Conservation (phyloP, 805 yeast species). For the Hanseniaspora opuntiae region DNA sequence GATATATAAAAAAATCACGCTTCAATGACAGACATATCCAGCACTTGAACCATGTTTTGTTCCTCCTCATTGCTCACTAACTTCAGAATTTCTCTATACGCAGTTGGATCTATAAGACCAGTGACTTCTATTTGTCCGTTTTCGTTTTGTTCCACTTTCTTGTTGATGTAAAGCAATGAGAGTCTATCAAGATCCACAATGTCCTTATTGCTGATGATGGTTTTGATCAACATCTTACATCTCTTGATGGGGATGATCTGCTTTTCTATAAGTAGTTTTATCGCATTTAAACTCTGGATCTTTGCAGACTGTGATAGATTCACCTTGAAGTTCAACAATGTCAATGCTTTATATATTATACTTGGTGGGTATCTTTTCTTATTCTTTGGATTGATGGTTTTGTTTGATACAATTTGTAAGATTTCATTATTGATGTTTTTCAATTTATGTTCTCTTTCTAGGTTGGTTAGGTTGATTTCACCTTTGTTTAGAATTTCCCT, state of each 20-base stretch:
- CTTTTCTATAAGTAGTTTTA: constrained; percentile 55
- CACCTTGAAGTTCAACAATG: constrained; percentile 65
- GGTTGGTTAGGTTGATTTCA: constrained; percentile 86
- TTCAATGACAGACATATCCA: constrained; percentile 78
- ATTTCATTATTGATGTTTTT: constrained; percentile 70
- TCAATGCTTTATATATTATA: constrained; percentile 77
- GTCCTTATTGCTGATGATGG: constrained; percentile 41
- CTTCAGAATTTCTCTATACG: constrained; percentile 57
- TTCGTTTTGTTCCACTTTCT: constrained; percentile 33
- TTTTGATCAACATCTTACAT: constrained; percentile 78
- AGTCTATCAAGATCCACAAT: constrained; percentile 30
- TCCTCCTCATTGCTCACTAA: constrained; percentile 38
- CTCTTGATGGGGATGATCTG: constrained; percentile 88
- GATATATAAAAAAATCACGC: constrained; percentile 30
- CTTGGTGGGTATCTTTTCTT: constrained; percentile 88
- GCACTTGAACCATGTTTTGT: constrained; percentile 60
- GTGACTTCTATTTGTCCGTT: constrained; percentile 38
- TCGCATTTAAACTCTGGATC: constrained; percentile 82
- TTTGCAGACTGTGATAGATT: constrained; percentile 65
- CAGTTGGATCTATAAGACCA: constrained; percentile 71
- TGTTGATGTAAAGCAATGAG: constrained; percentile 30
- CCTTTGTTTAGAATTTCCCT: constrained; percentile 78
- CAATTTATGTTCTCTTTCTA: constrained; percentile 68
- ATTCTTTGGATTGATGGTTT: constrained; percentile 80
- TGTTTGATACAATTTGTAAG: constrained; percentile 68